Conservation (phyloP, 225 moss, liverwort and hornwort genomes). For the Lunularia cruciata region DNA sequence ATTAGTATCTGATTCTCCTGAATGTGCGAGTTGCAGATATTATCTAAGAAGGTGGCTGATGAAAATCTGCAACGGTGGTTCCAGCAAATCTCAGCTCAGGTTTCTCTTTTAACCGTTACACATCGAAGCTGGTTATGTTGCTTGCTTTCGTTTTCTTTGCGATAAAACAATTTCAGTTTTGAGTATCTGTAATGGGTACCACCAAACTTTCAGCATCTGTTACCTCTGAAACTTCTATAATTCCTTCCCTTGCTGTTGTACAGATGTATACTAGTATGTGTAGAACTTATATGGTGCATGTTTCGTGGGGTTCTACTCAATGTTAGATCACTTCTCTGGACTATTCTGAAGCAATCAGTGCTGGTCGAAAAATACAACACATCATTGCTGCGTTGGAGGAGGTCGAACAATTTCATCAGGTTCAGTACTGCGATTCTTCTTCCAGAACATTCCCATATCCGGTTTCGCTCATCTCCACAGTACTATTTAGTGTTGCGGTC, state of each 20-base stretch:
- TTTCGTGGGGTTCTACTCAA: neutral
- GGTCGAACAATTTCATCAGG: conserved; percentile 99
- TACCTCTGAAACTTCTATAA: too few relatives aligned
- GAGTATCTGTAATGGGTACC: too few relatives aligned
- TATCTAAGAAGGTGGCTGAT: conserved; percentile 82
- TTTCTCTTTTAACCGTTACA: neutral
- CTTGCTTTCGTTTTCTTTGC: neutral
- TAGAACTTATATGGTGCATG: conserved; percentile 1
- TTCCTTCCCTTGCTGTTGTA: neutral
- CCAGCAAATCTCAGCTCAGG: conserved; percentile 57
- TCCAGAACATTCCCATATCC: neutral
- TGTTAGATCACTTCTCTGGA: conserved; percentile 75
- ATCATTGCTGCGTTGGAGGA: conserved; percentile 88
- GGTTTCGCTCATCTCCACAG: neutral
- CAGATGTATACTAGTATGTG: neutral
- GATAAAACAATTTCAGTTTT: neutral
- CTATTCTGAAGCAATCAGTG: conserved; percentile 69
- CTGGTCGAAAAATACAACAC: conserved; percentile 88
- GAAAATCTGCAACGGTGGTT: conserved; percentile 97
- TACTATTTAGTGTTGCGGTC: too few relatives aligned
- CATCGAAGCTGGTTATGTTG: neutral
- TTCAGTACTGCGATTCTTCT: conserved; percentile 10
- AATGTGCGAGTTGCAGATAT: conserved; percentile 28
- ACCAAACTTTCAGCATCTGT: too few relatives aligned
- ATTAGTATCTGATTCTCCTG: neutral